Base-by-base conservation (phyloP, 1,284 basidiomycete genomes). In the Termitomyces sp. region DNA sequence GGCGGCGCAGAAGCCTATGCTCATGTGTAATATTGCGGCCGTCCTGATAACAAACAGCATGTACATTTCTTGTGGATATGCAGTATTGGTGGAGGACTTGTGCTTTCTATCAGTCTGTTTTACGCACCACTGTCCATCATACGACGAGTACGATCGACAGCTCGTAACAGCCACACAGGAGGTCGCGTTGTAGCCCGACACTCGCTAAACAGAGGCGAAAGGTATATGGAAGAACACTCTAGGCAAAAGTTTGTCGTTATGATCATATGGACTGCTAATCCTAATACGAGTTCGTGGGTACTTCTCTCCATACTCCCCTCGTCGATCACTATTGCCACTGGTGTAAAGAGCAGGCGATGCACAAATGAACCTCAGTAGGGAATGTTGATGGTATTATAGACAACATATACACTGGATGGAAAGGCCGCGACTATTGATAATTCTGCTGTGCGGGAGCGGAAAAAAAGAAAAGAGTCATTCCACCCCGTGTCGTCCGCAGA, bases 141-240 rank as follows among this genome's bases (percentile, higher is more conserved):
- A 38, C 40, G 30, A 28, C 41, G 53, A 54, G 53, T 42, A 54
- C 42, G 48, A 54, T 54, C 42, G 53, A 54, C 53, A 54, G 53
- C 47, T 50, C 30, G 47, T 39, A 24, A 54, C 34, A 54, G 53
- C 53, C 53, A 54, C 53, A 50, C 36, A 54, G 53, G 53, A 54
- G 53, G 40, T 39, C 15, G 13, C 24, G 31, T 31, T 50, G 33
- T 33, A 50, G 53, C 10, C 34, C 33, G 36, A 39, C 47, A 44
- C 28, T 54, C 47, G 41, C 47, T 42, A 50, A 31, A 42, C 33
- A 36, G 47, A 54, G 50, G 53, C 47, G 48, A 54, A 44, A 36
- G 47, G 26, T 42, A 50, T 50, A 36, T 38, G 33, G 42, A 39
- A 39, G 47, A 33, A 34, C 33, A 54, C 34, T 38, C 33, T 33